These are phyloP conservation scores for Citrus mangshanensis DNA, from an alignment of 345 rosid species.

Conservation along the genomic window DNA sequence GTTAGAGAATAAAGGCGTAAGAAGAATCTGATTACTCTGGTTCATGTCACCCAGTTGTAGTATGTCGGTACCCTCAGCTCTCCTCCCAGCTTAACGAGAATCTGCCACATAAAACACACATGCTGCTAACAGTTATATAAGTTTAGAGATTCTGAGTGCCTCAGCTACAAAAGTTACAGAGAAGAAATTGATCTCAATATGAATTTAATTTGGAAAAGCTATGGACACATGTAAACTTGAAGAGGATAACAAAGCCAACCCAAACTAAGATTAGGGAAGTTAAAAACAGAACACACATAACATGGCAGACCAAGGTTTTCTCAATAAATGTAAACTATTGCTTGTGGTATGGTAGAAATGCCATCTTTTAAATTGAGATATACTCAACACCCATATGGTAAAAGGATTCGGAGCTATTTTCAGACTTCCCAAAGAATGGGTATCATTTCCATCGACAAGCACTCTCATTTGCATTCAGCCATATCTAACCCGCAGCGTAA, in stretches of 20 bases:
- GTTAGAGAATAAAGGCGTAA: not conserved
- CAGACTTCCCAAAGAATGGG: not conserved
- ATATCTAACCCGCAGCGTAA: not conserved
- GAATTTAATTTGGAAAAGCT: not conserved
- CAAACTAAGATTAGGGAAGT: not conserved
- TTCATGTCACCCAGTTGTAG: constrained; percentile 21
- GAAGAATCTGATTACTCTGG: constrained; percentile 24
- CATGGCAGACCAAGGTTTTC: not conserved
- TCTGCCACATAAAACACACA: constrained; percentile 10
- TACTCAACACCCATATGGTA: not conserved
- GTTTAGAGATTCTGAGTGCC: not conserved
- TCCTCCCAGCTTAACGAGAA: constrained; percentile 12
- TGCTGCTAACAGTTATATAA: not conserved
- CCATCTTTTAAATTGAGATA: not conserved
- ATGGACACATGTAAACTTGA: not conserved
- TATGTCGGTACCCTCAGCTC: constrained; percentile 9
- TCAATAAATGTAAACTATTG: not conserved
- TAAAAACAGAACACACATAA: not conserved
- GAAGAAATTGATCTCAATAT: not conserved
- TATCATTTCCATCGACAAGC: not conserved
- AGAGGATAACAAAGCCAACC: not conserved
- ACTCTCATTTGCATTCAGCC: not conserved
- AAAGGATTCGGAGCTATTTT: not conserved
- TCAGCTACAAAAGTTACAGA: not conserved
- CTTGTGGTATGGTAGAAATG: not conserved